Conservation (phyloP, 163 green algal species). For the Coccomyxa subellipsoidea region DNA sequence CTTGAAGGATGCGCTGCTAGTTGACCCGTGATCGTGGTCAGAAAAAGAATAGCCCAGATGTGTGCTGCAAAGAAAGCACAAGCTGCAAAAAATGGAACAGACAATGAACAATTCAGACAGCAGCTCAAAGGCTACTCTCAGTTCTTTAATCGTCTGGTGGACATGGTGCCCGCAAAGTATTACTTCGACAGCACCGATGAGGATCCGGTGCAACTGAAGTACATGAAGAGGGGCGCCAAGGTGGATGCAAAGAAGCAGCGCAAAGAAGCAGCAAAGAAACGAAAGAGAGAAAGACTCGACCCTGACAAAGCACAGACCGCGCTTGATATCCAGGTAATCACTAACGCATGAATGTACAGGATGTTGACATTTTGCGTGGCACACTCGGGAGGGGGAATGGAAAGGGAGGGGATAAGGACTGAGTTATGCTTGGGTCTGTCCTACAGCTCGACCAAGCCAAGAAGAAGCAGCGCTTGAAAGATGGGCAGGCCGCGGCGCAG, state of each 20-base stretch:
- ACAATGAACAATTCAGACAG: neutral
- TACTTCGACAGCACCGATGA: conserved; percentile 48
- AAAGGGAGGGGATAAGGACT: neutral
- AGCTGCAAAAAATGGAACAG: neutral
- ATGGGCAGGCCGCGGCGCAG: neutral
- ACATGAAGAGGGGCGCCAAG: conserved; percentile 46
- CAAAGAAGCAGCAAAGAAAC: conserved; percentile 46
- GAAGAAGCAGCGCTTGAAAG: neutral
- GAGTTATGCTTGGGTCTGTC: neutral
- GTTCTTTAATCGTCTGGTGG: conserved; percentile 74
- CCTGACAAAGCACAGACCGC: conserved; percentile 46
- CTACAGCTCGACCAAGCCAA: conserved; percentile 8
- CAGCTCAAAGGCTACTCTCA: conserved; percentile 12
- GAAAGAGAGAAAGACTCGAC: conserved; percentile 54
- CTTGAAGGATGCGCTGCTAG: no score
- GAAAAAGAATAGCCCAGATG: no score
- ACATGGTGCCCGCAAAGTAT: conserved; percentile 60
- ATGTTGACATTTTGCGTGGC: neutral
- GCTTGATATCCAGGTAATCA: conserved; percentile 33
- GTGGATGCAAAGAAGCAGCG: conserved; percentile 30
- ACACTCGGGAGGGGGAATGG: neutral
- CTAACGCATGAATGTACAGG: neutral
- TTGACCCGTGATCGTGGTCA: no score
- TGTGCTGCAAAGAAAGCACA: neutral
- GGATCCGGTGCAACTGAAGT: conserved; percentile 34